phyloP scores from a whole-genome alignment of 176 grass and related monocot genomes.

The Oryza australiensis region DNA sequence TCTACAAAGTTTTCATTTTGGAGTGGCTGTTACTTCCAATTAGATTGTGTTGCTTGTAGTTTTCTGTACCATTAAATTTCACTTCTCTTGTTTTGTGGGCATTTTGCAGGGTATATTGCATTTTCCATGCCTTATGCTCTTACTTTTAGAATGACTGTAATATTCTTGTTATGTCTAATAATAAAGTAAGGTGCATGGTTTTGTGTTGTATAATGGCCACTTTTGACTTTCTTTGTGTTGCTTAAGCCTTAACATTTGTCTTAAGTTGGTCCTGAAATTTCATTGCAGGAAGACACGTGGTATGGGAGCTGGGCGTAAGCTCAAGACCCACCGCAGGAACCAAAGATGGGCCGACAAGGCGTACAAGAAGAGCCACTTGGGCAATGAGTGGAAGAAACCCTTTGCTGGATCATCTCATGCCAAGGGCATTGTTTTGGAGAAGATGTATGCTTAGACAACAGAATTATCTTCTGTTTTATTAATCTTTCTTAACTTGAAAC shows the following conservation, averaged over 20 bases:
- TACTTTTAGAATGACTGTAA: not conserved
- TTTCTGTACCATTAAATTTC: not conserved
- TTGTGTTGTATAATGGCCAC: not conserved
- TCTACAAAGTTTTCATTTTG: not conserved
- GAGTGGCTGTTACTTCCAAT: not conserved
- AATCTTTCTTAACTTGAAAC: not conserved
- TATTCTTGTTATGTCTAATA: not conserved
- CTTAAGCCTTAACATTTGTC: not conserved
- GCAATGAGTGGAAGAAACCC: constrained; percentile 72
- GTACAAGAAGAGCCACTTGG: constrained; percentile 72
- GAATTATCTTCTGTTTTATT: too few species aligned
- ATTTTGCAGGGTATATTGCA: not conserved
- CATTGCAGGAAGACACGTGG: constrained; percentile 58
- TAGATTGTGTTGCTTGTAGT: not conserved
- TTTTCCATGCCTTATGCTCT: not conserved
- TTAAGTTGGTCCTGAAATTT: not conserved
- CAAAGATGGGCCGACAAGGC: constrained; percentile 69
- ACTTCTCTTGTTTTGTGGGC: not conserved
- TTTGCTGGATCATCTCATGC: constrained; percentile 70
- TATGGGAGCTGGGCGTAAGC: constrained; percentile 70
- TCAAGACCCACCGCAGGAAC: constrained; percentile 68
- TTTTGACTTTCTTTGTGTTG: not conserved
- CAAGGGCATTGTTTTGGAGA: constrained; percentile 70
- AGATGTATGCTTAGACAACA: constrained; percentile 45
- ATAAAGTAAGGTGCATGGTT: not conserved